Evolutionary conservation across 116 monocot genomes (phyloP), one percentile per base, ranked within the genome.

Genomic region (Iris pallida): DNA sequence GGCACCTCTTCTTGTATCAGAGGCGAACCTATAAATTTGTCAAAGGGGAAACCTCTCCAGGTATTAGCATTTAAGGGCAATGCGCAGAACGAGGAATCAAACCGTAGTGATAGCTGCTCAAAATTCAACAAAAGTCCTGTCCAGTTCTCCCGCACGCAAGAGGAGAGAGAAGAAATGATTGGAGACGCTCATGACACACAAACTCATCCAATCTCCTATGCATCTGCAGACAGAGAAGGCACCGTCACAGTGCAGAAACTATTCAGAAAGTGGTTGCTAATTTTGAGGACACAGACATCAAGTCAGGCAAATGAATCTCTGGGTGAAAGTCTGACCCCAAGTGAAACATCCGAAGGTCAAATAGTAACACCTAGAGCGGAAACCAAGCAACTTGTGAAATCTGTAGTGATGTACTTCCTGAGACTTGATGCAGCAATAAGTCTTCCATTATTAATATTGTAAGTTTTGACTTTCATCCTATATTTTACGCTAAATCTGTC

Each of bases 251-350:
- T 81, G 42, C 57, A 81, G 58, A 79, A 73, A 49, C 15, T 86
- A 61, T 86, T 81, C 64, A 69, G 46, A 47, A 86, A 86, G 46
- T 86, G 85, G 85, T 52, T 81, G 61, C 52, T 78, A 55, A 81
- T 86, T 53, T 69, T 86, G 58, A 75, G 47, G 59, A 78, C 75
- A 47, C 75, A 86, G 18, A 69, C 75, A 41, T 73, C 65, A 4
- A 76, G 47, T 73, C 73, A 51, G 41, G 41, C 47, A 42, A 59
- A 59, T 76, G 61, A 72, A 51, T 47, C 20, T 42, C 65, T 56
- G 47, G 56, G 20, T 20, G 61, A 65, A 78, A 48, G 42, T 59
- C 19, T 63, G 45, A 45, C 16, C 8, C 20, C 69, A 65, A 52
- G 1, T 49, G 55, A 55, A 69, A 61, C 53, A 8, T 62, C 56